phyloP scores from a whole-genome alignment of 352 stramenopile species.

The Phytopythium cucurbitacearum region DNA sequence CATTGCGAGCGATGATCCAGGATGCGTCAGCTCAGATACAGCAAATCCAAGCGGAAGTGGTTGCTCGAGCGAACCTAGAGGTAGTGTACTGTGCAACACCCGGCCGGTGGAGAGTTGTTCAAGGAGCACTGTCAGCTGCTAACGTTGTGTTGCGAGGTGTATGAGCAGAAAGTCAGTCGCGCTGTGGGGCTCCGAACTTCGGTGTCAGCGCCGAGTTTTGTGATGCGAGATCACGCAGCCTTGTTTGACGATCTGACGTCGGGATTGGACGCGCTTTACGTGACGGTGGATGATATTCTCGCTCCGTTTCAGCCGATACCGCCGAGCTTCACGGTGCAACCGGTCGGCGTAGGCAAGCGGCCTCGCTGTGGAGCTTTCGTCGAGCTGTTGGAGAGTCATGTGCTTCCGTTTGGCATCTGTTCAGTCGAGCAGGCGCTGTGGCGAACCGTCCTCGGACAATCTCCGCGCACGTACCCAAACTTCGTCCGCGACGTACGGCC shows the following conservation, averaged over 20 bases:
- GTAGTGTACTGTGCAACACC: too few relatives aligned
- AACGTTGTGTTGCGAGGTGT: too few relatives aligned
- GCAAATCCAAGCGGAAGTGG: too few relatives aligned
- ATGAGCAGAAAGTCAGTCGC: not conserved
- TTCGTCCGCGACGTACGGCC: slow-evolving; percentile 1
- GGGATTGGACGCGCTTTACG: slow-evolving; percentile 18
- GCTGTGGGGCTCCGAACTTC: not conserved
- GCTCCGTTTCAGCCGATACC: slow-evolving; percentile 10
- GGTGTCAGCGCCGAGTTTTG: not conserved
- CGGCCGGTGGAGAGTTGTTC: too few relatives aligned
- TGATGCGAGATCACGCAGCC: slow-evolving; percentile 10
- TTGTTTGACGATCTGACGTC: slow-evolving; percentile 17
- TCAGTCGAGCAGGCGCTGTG: slow-evolving; percentile 19
- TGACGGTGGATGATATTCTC: slow-evolving; percentile 16
- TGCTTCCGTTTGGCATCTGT: slow-evolving; percentile 20
- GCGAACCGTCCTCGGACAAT: slow-evolving; percentile 3
- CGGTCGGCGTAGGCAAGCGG: slow-evolving; percentile 10
- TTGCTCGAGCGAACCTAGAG: too few relatives aligned
- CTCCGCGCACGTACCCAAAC: slow-evolving; percentile 2
- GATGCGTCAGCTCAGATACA: too few relatives aligned
- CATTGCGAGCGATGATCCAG: too few relatives aligned
- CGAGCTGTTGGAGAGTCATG: slow-evolving; percentile 20
- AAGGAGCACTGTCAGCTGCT: too few relatives aligned
- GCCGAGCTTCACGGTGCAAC: slow-evolving; percentile 12
- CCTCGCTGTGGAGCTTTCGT: slow-evolving; percentile 12